Conservation (phyloP, 2,329 filamentous ascomycete species). For the Calonectria hawksworthii region DNA sequence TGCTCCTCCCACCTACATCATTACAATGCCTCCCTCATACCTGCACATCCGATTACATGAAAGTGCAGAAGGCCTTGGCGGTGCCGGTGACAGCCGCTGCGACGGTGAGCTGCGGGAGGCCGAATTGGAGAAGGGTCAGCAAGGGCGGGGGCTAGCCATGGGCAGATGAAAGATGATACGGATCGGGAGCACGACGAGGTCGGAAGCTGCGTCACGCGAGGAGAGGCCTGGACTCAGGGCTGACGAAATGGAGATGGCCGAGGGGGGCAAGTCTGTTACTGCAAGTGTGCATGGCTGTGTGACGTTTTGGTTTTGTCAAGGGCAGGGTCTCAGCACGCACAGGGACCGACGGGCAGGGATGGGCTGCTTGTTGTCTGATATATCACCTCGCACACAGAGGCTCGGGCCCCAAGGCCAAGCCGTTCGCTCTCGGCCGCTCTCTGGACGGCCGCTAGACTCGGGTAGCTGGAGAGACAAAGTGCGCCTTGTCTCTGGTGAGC, state of each 20-base stretch:
- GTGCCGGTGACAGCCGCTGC: neutral
- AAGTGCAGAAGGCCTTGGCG: neutral
- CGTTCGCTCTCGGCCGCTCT: neutral
- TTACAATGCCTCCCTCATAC: neutral
- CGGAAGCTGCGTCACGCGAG: slow-evolving; percentile 7
- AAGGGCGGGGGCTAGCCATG: neutral
- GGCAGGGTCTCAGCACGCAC: neutral
- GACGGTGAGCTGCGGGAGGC: neutral
- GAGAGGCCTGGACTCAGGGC: neutral
- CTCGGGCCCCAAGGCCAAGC: neutral
- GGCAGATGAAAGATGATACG: neutral
- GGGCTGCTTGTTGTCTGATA: slow-evolving; percentile 1
- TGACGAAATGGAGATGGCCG: neutral
- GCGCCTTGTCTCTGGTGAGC: neutral
- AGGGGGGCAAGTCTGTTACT: neutral
- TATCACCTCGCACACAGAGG: slow-evolving; percentile 3
- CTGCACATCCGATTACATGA: neutral
- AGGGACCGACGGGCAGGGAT: neutral
- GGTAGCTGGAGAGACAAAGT: slow-evolving; percentile 16
- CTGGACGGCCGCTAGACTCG: slow-evolving; percentile 5
- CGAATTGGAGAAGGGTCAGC: neutral
- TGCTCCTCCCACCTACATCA: slow-evolving; percentile 9
- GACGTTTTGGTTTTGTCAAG: slow-evolving; percentile 6
- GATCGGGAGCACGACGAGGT: neutral
- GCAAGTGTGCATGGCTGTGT: neutral